These are phyloP conservation scores for Gardenia jasminoides DNA, from an alignment of 257 asterid genomes.

Conservation along the genomic window DNA sequence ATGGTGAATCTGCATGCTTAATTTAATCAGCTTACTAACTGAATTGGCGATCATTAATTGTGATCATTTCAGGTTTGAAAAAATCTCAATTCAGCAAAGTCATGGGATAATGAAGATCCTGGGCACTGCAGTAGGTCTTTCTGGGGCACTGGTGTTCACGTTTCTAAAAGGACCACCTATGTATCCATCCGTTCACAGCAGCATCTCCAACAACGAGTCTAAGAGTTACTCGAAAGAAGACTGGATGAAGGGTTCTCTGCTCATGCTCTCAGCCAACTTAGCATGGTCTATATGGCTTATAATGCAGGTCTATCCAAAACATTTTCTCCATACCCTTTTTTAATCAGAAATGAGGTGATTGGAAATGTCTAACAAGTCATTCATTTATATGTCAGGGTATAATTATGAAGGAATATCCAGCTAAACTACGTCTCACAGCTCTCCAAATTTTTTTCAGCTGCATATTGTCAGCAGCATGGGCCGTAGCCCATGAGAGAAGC, in stretches of 20 bases:
- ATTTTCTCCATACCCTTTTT: background rate
- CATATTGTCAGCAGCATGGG: slow-evolving; percentile 37
- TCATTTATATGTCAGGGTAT: slow-evolving; percentile 26
- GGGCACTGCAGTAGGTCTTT: slow-evolving; percentile 44
- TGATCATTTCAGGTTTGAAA: slow-evolving; percentile 47
- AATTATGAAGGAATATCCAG: slow-evolving; percentile 46
- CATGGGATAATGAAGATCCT: slow-evolving; percentile 43
- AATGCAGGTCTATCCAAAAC: slow-evolving; percentile 40
- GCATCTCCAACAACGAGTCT: background rate
- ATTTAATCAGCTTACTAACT: background rate
- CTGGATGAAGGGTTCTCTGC: slow-evolving; percentile 53
- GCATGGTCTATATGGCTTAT: slow-evolving; percentile 62
- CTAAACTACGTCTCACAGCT: slow-evolving; percentile 42
- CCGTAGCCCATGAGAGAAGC: slow-evolving; percentile 35
- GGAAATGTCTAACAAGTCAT: background rate
- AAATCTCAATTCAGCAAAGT: slow-evolving; percentile 34
- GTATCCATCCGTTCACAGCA: slow-evolving; percentile 10
- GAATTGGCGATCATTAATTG: background rate
- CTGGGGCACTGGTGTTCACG: slow-evolving; percentile 61
- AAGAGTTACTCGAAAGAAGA: slow-evolving; percentile 28
- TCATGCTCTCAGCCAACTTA: slow-evolving; percentile 55
- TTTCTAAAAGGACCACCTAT: slow-evolving; percentile 60
- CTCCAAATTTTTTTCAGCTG: slow-evolving; percentile 54
- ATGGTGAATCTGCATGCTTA: no score
- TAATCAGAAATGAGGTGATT: no score